Base-by-base conservation (phyloP, 2,329 filamentous ascomycete genomes). In the Seiridium cupressi region DNA sequence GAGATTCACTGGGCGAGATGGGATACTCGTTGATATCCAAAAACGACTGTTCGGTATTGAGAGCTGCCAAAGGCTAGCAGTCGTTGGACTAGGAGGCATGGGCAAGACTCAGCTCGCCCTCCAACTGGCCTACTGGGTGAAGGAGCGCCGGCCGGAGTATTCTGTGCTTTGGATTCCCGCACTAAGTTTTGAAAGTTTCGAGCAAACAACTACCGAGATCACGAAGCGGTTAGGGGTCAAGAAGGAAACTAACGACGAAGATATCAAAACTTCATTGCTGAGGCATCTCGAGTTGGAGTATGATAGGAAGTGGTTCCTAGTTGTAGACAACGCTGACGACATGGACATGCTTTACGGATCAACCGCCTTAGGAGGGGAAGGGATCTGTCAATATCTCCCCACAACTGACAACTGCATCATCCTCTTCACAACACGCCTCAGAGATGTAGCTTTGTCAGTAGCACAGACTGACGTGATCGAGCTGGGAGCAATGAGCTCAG, bases 251-350 rank as follows among this genome's bases (percentile, higher is more conserved):
- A 65, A 83, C 57, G 85, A 85, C 62, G 74, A 76, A 53, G 87
- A 90, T 63, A 68, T 86, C 44, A 81, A 83, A 58, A 84, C 88
- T 65, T 81, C 85, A 73, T 86, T 90, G 66, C 78, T 83, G n/a
- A 49, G 59, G 3, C 62, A 72, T 31, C 65, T 77, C 0, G 67
- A 61, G 44, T 71, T 67, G 1, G 63, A 67, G 10, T 57, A 51
- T 3, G 59, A 67, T 0, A 70, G 73, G 5, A 66, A 61, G 40
- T 80, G 75, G 77, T 64, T 80, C 35, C 62, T 80, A 1, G 65
- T 81, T 2, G 62, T 80, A 4, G 74, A 79, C 53, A 81, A 80
- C 59, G 74, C 73, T 0, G 78, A 82, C 40, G 73, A 79, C 32
- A 60, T 61, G 8, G 63, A 71, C 5, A 46, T 74, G 8, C 54